These are phyloP conservation scores for Pancytospora epiphaga DNA, from an alignment of 371 early-diverging fungal genomes.

Conservation along the genomic window DNA sequence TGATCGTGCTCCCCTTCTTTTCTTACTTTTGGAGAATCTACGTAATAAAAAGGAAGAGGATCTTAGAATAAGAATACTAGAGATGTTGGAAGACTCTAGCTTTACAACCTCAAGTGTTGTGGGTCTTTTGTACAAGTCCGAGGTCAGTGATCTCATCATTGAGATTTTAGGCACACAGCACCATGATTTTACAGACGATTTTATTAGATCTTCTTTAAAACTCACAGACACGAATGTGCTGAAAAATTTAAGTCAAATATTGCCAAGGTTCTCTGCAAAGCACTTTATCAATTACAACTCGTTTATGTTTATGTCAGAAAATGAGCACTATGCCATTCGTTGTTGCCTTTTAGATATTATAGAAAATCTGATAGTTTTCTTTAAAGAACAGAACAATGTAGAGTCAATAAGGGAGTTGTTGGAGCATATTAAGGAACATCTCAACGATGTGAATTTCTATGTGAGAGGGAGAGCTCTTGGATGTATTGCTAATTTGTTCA, in stretches of 20 bases:
- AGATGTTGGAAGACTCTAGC: background rate
- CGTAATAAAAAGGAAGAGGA: background rate
- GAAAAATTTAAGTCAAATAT: conserved; percentile 26
- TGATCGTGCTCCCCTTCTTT: background rate
- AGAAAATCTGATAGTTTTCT: conserved; percentile 20
- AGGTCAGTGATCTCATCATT: background rate
- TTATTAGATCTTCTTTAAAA: conserved; percentile 11
- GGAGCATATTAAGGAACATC: conserved; percentile 32
- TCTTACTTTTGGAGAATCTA: background rate
- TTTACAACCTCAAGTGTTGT: background rate
- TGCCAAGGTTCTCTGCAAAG: conserved; percentile 18
- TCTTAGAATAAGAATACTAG: background rate
- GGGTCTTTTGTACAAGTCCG: background rate
- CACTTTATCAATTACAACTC: conserved; percentile 33
- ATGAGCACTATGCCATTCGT: conserved; percentile 42
- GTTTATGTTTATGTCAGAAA: conserved; percentile 23
- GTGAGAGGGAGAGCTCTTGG: conserved; percentile 47
- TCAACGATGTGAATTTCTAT: conserved; percentile 47
- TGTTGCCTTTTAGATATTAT: conserved; percentile 47
- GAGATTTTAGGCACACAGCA: background rate
- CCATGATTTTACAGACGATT: conserved; percentile 14
- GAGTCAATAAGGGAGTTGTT: conserved; percentile 41
- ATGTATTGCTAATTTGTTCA: conserved; percentile 39
- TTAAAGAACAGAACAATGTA: conserved; percentile 35
- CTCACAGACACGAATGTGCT: conserved; percentile 13